A percentile compares a stretch with the other conserved stretches of the same genome.
Conservation (phyloP, 495 filamentous ascomycete genomes). For the Tricharina praecox region DNA sequence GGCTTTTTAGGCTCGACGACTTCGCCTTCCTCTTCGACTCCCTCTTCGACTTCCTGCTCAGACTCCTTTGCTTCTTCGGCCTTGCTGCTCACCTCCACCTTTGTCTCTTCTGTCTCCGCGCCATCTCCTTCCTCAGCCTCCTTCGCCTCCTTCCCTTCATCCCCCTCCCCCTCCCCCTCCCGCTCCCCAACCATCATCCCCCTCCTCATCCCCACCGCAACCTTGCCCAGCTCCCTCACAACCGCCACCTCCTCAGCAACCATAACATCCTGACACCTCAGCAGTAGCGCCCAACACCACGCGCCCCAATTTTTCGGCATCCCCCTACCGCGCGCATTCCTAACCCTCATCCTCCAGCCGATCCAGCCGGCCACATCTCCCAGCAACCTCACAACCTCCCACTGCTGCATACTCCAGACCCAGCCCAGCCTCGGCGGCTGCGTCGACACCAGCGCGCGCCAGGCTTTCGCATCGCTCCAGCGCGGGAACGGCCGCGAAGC, state of each 20-base stretch:
- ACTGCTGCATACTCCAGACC: slow-evolving; percentile 12
- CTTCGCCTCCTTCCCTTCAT: slow-evolving; percentile 7
- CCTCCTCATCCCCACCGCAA: slow-evolving; percentile 9
- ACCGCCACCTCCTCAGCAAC: slow-evolving; percentile 28
- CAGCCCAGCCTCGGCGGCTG: slow-evolving; percentile 4
- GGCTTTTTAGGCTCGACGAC: slow-evolving; percentile 29
- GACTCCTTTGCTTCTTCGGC: not conserved
- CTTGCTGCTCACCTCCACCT: not conserved
- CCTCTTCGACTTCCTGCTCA: not conserved
- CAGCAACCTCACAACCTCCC: slow-evolving; percentile 1
- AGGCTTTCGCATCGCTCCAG: not conserved
- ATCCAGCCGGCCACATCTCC: slow-evolving; percentile 8
- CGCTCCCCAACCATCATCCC: slow-evolving; percentile 4
- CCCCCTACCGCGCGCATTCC: slow-evolving; percentile 10
- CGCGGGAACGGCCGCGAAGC: not conserved
- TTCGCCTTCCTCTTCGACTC: slow-evolving; percentile 2
- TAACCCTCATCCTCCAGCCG: slow-evolving; percentile 15
- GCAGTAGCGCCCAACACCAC: slow-evolving; percentile 32
- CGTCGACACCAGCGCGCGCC: not conserved
- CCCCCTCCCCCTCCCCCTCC: slow-evolving; percentile 5
- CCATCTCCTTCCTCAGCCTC: slow-evolving; percentile 8
- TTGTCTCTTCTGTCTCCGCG: slow-evolving; percentile 3
- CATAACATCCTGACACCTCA: slow-evolving; percentile 29
- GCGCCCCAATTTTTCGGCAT: slow-evolving; percentile 29
- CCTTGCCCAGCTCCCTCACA: slow-evolving; percentile 22